Conservation (phyloP, 1,284 basidiomycete species). For the Tilletia walkeri region DNA sequence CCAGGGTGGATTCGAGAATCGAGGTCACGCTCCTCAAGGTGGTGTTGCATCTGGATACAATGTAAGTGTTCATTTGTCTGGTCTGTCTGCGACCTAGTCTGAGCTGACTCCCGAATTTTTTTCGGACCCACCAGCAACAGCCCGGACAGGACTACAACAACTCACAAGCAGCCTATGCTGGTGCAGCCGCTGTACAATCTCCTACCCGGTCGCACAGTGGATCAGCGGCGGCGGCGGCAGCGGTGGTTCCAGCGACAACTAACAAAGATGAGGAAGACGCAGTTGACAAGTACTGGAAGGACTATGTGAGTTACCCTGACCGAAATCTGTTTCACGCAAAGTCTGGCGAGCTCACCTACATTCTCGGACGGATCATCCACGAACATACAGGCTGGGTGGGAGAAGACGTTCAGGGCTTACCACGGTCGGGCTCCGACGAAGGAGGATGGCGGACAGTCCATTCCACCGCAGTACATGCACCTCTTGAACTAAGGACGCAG, state of each 20-base stretch:
- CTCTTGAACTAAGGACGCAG: not conserved
- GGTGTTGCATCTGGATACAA: no score
- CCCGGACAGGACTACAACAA: not conserved
- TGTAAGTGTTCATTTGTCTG: not conserved
- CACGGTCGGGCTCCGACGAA: conserved; percentile 47
- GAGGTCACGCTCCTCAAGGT: no score
- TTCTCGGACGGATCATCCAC: conserved; percentile 18
- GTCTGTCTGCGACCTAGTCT: not conserved
- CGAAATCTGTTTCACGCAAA: not conserved
- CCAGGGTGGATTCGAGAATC: no score
- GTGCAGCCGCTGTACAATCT: not conserved
- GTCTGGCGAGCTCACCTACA: not conserved
- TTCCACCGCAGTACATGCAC: conserved; percentile 40
- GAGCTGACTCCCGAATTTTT: not conserved
- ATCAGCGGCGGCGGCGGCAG: conserved; percentile 1
- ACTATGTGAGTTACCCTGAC: conserved; percentile 33
- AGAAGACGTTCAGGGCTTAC: conserved; percentile 47
- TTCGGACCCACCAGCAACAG: not conserved
- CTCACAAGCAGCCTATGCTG: not conserved
- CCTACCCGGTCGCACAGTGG: not conserved
- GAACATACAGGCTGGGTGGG: conserved; percentile 32
- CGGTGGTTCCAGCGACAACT: conserved; percentile 14
- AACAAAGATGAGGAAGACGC: conserved; percentile 39
- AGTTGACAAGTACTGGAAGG: conserved; percentile 53
- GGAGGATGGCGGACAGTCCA: conserved; percentile 52